Conservation (phyloP, 768 basidiomycete genomes). For the Collybiopsis luxurians region DNA sequence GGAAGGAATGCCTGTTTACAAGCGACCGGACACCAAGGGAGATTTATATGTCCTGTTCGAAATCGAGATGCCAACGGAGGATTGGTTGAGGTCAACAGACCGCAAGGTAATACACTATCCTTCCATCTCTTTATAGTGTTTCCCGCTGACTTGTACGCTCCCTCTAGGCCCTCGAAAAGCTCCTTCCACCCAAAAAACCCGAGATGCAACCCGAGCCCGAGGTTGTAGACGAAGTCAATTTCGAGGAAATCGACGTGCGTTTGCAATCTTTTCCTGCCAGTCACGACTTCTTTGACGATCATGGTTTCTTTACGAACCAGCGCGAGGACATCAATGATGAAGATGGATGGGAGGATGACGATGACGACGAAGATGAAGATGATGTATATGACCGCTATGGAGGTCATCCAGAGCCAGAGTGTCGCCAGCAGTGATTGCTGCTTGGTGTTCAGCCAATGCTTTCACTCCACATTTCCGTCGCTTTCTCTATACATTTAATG, state of each 20-base stretch:
- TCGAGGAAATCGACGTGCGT: conserved; percentile 84
- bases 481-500: no score
- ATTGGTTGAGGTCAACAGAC: conserved; percentile 74
- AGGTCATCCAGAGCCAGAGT: conserved; percentile 48
- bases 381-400: conserved; percentile 17
- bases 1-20: conserved; percentile 89
- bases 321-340: conserved; percentile 57
- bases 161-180: conserved; percentile 53
- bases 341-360: conserved; percentile 69
- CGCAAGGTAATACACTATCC: conserved; percentile 40
- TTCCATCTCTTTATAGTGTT: background rate
- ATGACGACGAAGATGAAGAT: conserved; percentile 55
- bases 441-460: no score
- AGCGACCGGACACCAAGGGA: conserved; percentile 64
- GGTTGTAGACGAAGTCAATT: conserved; percentile 66
- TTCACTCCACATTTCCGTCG: no score
- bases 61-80: conserved; percentile 82
- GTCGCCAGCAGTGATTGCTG: conserved; percentile 50
- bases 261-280: conserved; percentile 71
- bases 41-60: conserved; percentile 81
- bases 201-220: conserved; percentile 72
- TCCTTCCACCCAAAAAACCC: conserved; percentile 76
- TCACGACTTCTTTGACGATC: conserved; percentile 71
- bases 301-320: conserved; percentile 57
- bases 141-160: conserved; percentile 1